These are phyloP conservation scores for Colletotrichum caudatum DNA, from an alignment of 2,329 filamentous ascomycete genomes.

Conservation along the genomic window DNA sequence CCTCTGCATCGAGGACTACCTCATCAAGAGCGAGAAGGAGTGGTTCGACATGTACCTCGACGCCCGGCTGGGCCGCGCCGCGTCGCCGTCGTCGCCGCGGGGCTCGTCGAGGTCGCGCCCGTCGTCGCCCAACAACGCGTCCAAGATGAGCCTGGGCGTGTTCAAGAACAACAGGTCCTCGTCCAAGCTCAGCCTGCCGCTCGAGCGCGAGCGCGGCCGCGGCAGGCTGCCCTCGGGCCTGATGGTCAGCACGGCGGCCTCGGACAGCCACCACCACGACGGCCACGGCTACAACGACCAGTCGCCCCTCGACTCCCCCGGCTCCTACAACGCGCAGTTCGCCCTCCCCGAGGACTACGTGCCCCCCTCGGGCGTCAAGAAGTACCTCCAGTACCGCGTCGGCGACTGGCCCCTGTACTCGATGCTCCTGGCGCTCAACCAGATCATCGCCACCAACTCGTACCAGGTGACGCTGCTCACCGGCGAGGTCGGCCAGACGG, in stretches of 20 bases:
- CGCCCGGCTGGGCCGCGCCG: conserved; percentile 66
- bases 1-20: conserved; percentile 74
- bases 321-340: conserved; percentile 63
- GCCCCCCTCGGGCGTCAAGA: conserved; percentile 66
- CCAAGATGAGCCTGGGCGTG: conserved; percentile 30
- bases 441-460: conserved; percentile 74
- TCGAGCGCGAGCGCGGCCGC: conserved; percentile 26
- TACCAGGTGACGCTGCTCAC: conserved; percentile 77
- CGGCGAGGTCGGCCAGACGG: conserved; percentile 71
- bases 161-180: conserved; percentile 37
- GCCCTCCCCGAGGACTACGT: conserved; percentile 67
- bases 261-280: conserved; percentile 7
- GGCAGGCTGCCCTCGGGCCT: conserved; percentile 24
- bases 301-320: conserved; percentile 45
- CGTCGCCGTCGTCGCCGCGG: conserved; percentile 51
- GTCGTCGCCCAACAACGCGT: conserved; percentile 32
- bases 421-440: conserved; percentile 70
- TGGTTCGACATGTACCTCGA: conserved; percentile 72
- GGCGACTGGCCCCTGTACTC: conserved; percentile 74
- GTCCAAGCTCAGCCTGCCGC: conserved; percentile 36
- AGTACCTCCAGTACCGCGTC: conserved; percentile 64
- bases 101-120: conserved; percentile 13
- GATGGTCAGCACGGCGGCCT: conserved; percentile 24
- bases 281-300: conserved; percentile 18
- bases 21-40: conserved; percentile 74